Conservation (phyloP, 805 yeast genomes). For the Yarrowia bubula region DNA sequence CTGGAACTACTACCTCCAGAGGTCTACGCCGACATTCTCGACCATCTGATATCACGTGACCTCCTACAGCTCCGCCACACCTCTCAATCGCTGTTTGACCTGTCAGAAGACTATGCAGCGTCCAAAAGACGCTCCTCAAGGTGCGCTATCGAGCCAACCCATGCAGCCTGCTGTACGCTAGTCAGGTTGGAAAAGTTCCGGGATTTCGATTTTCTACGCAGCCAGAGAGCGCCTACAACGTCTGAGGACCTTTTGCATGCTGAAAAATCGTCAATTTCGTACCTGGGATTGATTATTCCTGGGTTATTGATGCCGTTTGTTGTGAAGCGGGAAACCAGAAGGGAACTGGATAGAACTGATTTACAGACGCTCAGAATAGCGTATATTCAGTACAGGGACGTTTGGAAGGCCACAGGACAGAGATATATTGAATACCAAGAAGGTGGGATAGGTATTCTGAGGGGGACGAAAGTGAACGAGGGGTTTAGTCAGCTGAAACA, state of each 20-base stretch:
- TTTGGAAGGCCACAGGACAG: slow-evolving; percentile 5
- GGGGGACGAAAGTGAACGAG: neutral
- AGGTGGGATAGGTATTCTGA: slow-evolving; percentile 1
- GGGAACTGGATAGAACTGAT: neutral
- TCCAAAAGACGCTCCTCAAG: neutral
- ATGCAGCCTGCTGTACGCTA: neutral
- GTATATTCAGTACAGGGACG: slow-evolving; percentile 10
- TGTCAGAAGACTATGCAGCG: neutral
- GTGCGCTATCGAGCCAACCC: neutral
- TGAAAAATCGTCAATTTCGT: neutral
- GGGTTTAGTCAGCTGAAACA: neutral
- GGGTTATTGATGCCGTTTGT: neutral
- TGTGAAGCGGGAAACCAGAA: neutral
- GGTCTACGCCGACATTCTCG: neutral
- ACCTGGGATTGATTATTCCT: neutral
- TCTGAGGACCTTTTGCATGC: neutral
- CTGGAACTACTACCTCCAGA: slow-evolving; percentile 11
- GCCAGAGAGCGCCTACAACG: neutral
- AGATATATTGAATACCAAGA: slow-evolving; percentile 8
- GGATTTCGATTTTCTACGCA: neutral
- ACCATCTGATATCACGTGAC: neutral
- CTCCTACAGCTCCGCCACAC: neutral
- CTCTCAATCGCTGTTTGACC: neutral
- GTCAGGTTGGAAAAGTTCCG: neutral
- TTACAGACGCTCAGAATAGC: slow-evolving; percentile 5